Percentiles rank a stretch among this genome's conserved stretches.
Conservation (phyloP, 352 stramenopile genomes). For the Phytophthora fragariaefolia region DNA sequence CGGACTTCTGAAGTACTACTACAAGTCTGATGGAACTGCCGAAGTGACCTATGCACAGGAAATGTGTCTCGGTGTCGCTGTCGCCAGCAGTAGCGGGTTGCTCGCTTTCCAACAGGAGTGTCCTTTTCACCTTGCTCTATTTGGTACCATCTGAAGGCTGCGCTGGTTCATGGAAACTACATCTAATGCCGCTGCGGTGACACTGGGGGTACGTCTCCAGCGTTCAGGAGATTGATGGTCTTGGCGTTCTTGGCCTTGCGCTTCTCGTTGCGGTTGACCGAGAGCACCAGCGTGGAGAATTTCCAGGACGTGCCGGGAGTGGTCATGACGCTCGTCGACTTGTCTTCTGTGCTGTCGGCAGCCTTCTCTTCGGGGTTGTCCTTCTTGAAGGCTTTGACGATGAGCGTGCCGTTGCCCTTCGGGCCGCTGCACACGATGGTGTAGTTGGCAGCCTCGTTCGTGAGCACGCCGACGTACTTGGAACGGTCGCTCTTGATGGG, state of each 20-base stretch:
- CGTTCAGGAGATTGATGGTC: constrained; percentile 62
- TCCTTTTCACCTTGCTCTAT: constrained; percentile 17
- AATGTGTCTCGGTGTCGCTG: not conserved
- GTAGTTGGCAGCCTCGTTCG: constrained; percentile 68
- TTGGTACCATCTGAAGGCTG: not conserved
- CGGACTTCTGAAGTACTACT: not conserved
- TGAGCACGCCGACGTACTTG: constrained; percentile 74
- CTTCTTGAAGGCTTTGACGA: constrained; percentile 81
- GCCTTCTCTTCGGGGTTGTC: constrained; percentile 26
- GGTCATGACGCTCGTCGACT: constrained; percentile 44
- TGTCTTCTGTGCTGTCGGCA: constrained; percentile 15
- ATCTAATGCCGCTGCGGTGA: constrained; percentile 24
- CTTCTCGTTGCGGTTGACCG: constrained; percentile 64
- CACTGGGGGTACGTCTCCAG: constrained; percentile 20
- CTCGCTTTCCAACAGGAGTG: not conserved
- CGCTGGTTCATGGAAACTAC: not conserved
- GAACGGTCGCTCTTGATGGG: constrained; percentile 78
- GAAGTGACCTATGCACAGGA: too few relatives aligned
- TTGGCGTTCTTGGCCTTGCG: constrained; percentile 71
- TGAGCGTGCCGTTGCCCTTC: constrained; percentile 73
- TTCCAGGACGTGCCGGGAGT: constrained; percentile 78
- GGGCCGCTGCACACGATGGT: constrained; percentile 67
- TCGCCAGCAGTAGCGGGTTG: constrained; percentile 16
- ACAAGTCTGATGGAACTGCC: not conserved
- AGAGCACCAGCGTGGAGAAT: constrained; percentile 76